Evolutionary conservation across 2,329 filamentous ascomycete species (phyloP).

Genomic region (Pezicula carpinea): DNA sequence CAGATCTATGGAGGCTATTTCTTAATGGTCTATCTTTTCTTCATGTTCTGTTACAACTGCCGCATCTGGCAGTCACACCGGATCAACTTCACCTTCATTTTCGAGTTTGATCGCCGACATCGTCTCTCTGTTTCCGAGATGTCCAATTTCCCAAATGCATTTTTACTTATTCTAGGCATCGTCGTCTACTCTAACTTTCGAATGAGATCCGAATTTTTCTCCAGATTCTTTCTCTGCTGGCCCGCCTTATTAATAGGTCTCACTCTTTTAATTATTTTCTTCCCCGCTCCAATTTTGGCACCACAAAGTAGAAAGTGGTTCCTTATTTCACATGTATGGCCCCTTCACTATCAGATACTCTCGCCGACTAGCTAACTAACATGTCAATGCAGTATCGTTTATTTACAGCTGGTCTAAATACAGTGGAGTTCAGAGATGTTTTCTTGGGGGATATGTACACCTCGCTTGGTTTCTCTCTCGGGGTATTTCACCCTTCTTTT

Average conservation of each 20-base stretch:
- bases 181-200: conserved; percentile 85
- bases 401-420: conserved; percentile 75
- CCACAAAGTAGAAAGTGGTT: conserved; percentile 77
- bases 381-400: conserved; percentile 62
- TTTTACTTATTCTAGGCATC: conserved; percentile 72
- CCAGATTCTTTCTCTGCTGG: conserved; percentile 72
- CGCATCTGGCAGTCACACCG: conserved; percentile 76
- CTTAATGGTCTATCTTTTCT: conserved; percentile 69
- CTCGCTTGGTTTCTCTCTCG: conserved; percentile 84
- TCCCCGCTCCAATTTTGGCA: conserved; percentile 69
- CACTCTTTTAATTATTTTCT: conserved; percentile 61
- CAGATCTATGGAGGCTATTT: conserved; percentile 94
- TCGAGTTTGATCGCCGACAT: conserved; percentile 82
- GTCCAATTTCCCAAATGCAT: conserved; percentile 64
- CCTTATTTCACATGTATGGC: conserved; percentile 70
- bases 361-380: conserved; percentile 22
- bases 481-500: conserved; percentile 48
- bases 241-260: conserved; percentile 71
- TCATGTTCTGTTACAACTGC: conserved; percentile 77
- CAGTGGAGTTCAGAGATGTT: conserved; percentile 93
- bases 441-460: conserved; percentile 96
- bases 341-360: not conserved
- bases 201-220: conserved; percentile 46
- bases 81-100: conserved; percentile 92
- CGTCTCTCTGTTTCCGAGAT: not conserved